Evolutionary conservation across 495 filamentous ascomycete species (phyloP).

Genomic region (Tuber melanosporum): DNA sequence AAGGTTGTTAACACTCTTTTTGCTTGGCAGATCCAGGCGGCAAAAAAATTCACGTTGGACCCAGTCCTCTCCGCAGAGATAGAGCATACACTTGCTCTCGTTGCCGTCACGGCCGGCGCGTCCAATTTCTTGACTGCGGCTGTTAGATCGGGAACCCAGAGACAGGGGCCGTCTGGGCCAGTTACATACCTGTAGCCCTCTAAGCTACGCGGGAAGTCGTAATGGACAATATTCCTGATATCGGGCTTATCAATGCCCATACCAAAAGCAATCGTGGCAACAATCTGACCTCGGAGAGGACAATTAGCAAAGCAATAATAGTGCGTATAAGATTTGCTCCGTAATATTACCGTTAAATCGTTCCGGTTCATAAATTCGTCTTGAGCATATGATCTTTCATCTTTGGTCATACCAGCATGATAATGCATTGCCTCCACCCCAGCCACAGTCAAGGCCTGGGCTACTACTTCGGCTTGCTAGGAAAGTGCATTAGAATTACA

Average conservation of each 20-base stretch:
- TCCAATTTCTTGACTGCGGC: constrained; percentile 53
- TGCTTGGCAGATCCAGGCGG: constrained; percentile 52
- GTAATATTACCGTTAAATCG: constrained; percentile 43
- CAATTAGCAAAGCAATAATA: not conserved
- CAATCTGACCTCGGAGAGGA: constrained; percentile 40
- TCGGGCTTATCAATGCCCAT: constrained; percentile 57
- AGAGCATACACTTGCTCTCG: constrained; percentile 51
- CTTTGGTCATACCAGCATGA: constrained; percentile 51
- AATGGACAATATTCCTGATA: constrained; percentile 56
- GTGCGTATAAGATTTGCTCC: not conserved
- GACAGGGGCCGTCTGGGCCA: not conserved
- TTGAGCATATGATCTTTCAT: constrained; percentile 46
- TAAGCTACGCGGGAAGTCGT: constrained; percentile 50
- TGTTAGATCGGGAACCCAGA: constrained; percentile 5
- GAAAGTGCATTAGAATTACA: constrained; percentile 5
- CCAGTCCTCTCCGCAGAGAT: constrained; percentile 51
- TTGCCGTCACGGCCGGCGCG: constrained; percentile 53
- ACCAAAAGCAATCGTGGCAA: constrained; percentile 57
- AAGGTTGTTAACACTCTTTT: constrained; percentile 45
- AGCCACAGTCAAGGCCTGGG: constrained; percentile 38
- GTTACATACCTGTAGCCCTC: constrained; percentile 48
- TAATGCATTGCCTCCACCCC: constrained; percentile 48
- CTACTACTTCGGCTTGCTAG: constrained; percentile 48
- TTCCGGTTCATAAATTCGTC: constrained; percentile 51
- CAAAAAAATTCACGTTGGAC: constrained; percentile 52